Conservation (phyloP, 768 basidiomycete genomes). For the Epithele typhae region DNA sequence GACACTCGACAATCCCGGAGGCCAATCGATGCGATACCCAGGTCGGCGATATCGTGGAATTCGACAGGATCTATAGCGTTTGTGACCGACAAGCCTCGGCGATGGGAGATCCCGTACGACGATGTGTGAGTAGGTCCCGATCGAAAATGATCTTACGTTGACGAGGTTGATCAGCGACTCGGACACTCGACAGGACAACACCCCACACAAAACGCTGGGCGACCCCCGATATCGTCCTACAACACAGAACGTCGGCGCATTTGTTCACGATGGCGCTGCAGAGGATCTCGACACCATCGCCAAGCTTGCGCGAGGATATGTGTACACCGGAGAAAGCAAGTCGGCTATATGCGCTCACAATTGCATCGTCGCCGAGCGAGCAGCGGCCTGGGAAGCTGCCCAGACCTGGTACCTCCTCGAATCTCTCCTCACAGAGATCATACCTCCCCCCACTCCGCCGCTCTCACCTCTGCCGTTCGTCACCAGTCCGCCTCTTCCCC, state of each 20-base stretch:
- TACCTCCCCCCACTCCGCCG: constrained; percentile 28
- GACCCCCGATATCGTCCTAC: constrained; percentile 47
- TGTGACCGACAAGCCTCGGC: constrained; percentile 46
- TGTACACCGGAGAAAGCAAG: constrained; percentile 46
- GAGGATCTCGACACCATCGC: constrained; percentile 48
- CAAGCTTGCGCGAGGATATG: constrained; percentile 60
- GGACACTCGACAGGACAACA: constrained; percentile 27
- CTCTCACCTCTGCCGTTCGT: constrained; percentile 20
- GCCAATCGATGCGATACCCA: constrained; percentile 64
- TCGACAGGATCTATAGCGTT: constrained; percentile 62
- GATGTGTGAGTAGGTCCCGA: constrained; percentile 51
- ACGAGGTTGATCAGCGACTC: constrained; percentile 26
- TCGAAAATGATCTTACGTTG: no score
- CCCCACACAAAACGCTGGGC: constrained; percentile 52
- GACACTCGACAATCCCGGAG: constrained; percentile 63
- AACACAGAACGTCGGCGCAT: constrained; percentile 57
- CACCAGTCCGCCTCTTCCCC: constrained; percentile 24
- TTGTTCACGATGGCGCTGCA: constrained; percentile 30
- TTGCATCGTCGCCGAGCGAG: constrained; percentile 51
- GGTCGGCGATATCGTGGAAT: constrained; percentile 64
- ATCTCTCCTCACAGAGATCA: constrained; percentile 48
- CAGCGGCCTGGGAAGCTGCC: constrained; percentile 49
- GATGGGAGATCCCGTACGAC: constrained; percentile 74
- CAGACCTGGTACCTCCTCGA: constrained; percentile 67
- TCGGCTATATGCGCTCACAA: constrained; percentile 53